Evolutionary conservation across 805 yeast genomes (phyloP).

Genomic region (Candida montana): DNA sequence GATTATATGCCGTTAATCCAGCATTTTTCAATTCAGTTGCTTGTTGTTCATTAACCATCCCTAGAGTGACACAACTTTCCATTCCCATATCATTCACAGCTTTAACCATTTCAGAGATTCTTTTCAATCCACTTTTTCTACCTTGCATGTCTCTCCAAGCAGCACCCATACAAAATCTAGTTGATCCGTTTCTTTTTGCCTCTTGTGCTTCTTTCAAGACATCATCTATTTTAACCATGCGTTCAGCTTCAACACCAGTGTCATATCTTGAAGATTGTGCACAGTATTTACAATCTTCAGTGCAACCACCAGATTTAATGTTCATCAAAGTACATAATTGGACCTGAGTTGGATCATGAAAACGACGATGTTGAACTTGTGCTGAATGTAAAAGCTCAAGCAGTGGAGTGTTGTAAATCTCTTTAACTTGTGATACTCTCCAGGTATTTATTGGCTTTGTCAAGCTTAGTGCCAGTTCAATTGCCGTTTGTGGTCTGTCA

Average conservation of each 20-base stretch:
- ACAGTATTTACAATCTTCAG: conserved; percentile 79
- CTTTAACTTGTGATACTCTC: conserved; percentile 55
- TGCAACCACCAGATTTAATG: conserved; percentile 76
- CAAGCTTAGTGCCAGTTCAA: conserved; percentile 29
- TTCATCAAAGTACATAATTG: conserved; percentile 73
- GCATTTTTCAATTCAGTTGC: conserved; percentile 54
- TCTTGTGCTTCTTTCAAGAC: conserved; percentile 58
- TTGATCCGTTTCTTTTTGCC: conserved; percentile 67
- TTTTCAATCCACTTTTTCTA: conserved; percentile 59
- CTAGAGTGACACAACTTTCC: conserved; percentile 78
- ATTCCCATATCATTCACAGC: conserved; percentile 59
- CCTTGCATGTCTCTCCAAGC: conserved; percentile 88
- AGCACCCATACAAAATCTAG: conserved; percentile 81
- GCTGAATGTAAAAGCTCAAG: conserved; percentile 55
- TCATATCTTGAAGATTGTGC: conserved; percentile 66
- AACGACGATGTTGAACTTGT: conserved; percentile 58
- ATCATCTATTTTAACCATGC: conserved; percentile 53
- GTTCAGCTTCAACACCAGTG: conserved; percentile 70
- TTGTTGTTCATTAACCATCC: conserved; percentile 69
- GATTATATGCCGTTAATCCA: conserved; percentile 79
- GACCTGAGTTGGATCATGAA: conserved; percentile 63
- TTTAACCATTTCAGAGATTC: conserved; percentile 59
- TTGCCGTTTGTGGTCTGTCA: conserved; percentile 3
- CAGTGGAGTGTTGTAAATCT: conserved; percentile 62
- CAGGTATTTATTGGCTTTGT: conserved; percentile 37